These are phyloP conservation scores for Mycotypha africana DNA, from an alignment of 371 early-diverging fungal genomes.

Conservation along the genomic window DNA sequence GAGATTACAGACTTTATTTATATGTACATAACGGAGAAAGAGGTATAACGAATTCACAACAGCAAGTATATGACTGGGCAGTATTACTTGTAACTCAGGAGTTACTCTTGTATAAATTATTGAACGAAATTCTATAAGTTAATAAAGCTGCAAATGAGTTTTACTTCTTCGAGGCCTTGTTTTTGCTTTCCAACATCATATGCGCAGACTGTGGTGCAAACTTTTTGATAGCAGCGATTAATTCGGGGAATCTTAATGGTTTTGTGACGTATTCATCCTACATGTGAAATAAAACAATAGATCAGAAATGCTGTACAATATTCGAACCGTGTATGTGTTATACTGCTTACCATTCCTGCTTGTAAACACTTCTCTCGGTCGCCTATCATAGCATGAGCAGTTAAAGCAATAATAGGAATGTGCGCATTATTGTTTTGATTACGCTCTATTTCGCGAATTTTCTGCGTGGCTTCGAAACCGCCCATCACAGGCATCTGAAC, in stretches of 20 bases:
- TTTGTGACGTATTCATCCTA: slow-evolving; percentile 74
- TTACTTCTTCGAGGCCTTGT: slow-evolving; percentile 1
- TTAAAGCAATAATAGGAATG: slow-evolving; percentile 72
- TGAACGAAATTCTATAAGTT: too few relatives aligned
- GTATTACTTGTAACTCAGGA: too few relatives aligned
- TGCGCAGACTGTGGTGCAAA: slow-evolving; percentile 33
- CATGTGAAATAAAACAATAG: too few relatives aligned
- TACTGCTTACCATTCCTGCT: slow-evolving; percentile 61
- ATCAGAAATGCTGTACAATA: too few relatives aligned
- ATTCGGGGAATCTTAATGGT: slow-evolving; percentile 57
- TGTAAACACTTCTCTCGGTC: slow-evolving; percentile 73
- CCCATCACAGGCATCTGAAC: slow-evolving; percentile 78
- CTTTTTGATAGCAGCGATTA: slow-evolving; percentile 62
- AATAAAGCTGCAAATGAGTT: too few relatives aligned
- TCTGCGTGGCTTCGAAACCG: slow-evolving; percentile 71
- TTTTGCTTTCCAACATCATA: slow-evolving; percentile 7
- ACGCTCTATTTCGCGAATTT: slow-evolving; percentile 63
- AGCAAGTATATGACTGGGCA: too few relatives aligned
- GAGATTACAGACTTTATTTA: too few relatives aligned
- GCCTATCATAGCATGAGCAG: slow-evolving; percentile 79
- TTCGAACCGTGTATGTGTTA: too few relatives aligned
- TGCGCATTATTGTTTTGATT: slow-evolving; percentile 36
- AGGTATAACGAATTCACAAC: too few relatives aligned
- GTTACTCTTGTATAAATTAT: too few relatives aligned
- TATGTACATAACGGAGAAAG: too few relatives aligned